Conservation (phyloP, 257 asterid genomes). For the Salvia hispanica region DNA sequence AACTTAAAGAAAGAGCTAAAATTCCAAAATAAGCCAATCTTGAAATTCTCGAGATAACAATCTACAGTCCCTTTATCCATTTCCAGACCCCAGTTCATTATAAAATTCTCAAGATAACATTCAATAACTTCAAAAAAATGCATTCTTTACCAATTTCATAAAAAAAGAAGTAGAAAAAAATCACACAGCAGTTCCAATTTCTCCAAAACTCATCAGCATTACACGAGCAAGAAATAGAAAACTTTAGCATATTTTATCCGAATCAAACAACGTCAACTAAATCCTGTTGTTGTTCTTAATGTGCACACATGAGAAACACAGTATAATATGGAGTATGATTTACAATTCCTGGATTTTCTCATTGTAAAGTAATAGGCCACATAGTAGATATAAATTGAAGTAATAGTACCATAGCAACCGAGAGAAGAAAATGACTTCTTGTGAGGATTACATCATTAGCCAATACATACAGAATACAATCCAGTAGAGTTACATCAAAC, state of each 20-base stretch:
- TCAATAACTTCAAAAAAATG: slow-evolving; percentile 25
- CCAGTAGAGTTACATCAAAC: not conserved
- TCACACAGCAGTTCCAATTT: slow-evolving; percentile 14
- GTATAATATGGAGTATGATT: no score
- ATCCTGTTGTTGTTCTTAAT: no score
- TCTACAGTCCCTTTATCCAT: slow-evolving; percentile 36
- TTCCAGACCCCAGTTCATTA: slow-evolving; percentile 27
- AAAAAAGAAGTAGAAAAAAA: slow-evolving; percentile 6
- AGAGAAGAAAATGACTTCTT: not conserved
- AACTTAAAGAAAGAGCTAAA: slow-evolving; percentile 23
- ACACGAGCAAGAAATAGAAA: not conserved
- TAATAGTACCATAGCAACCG: not conserved
- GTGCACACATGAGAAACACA: no score
- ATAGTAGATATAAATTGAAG: not conserved
- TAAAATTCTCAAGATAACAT: slow-evolving; percentile 30
- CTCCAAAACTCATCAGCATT: slow-evolving; percentile 12
- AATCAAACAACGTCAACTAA: no score
- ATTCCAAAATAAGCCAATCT: slow-evolving; percentile 39
- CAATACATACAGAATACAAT: not conserved
- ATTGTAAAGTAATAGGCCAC: not conserved
- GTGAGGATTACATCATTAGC: not conserved
- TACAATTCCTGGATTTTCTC: not conserved
- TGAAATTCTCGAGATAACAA: slow-evolving; percentile 21
- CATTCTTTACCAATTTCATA: not conserved
- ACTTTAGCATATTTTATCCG: no score